Base-by-base conservation (phyloP, 495 filamentous ascomycete species). In the Hyaloscypha finlandica region DNA sequence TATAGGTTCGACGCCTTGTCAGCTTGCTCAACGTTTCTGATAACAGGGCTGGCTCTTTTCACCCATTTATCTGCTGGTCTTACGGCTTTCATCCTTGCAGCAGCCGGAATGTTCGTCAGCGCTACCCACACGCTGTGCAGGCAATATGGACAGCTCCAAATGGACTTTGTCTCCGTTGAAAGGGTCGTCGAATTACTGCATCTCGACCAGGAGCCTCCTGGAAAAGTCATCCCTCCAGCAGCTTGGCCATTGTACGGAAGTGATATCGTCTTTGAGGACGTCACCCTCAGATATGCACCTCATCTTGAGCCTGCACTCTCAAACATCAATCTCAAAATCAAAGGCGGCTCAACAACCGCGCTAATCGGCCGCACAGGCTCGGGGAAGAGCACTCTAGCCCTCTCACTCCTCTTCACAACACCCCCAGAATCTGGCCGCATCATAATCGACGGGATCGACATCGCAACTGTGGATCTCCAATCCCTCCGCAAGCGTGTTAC, bases 101-200 rank as follows among this genome's bases (percentile, higher is more conserved):
- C 86, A 4, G 88, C 88, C 0, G 77, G 80, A 14, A 84, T 84
- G 61, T 81, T 90, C 61, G 91, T 96, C 45, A 75, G 77, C 12
- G 81, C 88, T 14, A 94, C 92, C 0, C 91, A 95, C 72, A 71
- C 70, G 3, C 79, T 96, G 0, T 96, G 92, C 77, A 84, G 82
- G 48, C 82, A 85, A 59, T 96, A 95, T 68, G 92, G 92, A 33
- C 84, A 90, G 70, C 82, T 96, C 31, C 91, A 94, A 78, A 94
- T 96, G 90, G 88, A 93, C 70, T 94, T 94, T 68, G 92, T 94
- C 16, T 93, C 90, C 0, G 91, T 96, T 2, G 92, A 96, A 76
- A 84, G 92, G 31, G 85, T 96, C 3, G 86, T 93, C 31, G 92
- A 95, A 71, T 79, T 94, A 0, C 81, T 93, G 3, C 81, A 89